Base-by-base conservation (phyloP, 2,329 filamentous ascomycete genomes). In the Paraphoma sp. region DNA sequence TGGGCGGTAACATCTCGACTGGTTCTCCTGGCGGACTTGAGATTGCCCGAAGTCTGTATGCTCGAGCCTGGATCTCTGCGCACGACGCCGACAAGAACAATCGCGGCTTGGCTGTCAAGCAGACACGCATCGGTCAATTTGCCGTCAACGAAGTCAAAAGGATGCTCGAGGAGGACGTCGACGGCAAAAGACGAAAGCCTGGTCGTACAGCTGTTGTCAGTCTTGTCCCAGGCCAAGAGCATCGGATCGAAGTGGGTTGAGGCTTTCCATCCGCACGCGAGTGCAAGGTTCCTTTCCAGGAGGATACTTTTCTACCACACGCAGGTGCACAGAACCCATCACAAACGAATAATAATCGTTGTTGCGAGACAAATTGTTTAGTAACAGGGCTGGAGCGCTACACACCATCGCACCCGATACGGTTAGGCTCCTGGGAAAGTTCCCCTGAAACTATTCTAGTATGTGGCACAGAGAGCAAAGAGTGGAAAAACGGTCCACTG, bases 21-120 rank as follows among this genome's bases (percentile, higher is more conserved):
- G 87, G 86, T 0, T 81, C 82, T 9, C 84, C 86, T 0, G 81
- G 82, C 10, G 88, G 87, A 0, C 70, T 83, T 28, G 81, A 86
- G 54, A 84, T 87, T 28, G 86, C 86, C 2, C 74, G 78, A 38
- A 80, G 79, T 17, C 72, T 87, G 1, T 80, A 81, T 11, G 85
- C 85, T 4, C 79, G 79, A 53, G 78, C 80, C 1, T 90, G 88
- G 87, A 80, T 90, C 17, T 82, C 82, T 53, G 83, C 86, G 0
- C 86, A 88, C 59, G 86, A 89, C 63, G 85, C 83, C 5, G 82
- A 84, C 29, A 89, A 88, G 66, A 78, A 84, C 36, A 81, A 82
- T 28, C 77, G 76, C 3, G 86, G 86, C 0, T 67, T 85, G 48
- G 82, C 81, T 3, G 84, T 82, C 4, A 80, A 73, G 41, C 78